Conservation (phyloP, 2,329 filamentous ascomycete species). For the Alternaria sp. region DNA sequence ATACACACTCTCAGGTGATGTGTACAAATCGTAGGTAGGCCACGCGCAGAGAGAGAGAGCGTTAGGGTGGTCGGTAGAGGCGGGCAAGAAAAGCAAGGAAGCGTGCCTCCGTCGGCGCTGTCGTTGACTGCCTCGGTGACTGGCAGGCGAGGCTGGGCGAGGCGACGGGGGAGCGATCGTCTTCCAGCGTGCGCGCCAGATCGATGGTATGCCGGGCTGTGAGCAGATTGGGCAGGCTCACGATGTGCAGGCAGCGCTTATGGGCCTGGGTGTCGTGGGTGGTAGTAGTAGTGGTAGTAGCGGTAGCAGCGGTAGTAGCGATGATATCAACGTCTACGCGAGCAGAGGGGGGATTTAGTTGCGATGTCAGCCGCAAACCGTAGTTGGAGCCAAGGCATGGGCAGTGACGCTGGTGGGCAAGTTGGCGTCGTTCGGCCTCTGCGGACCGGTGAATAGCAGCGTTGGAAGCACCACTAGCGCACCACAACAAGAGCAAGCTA, state of each 20-base stretch:
- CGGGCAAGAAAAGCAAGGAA: constrained; percentile 57
- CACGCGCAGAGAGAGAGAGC: constrained; percentile 19
- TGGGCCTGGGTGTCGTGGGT: constrained; percentile 23
- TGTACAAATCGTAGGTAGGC: constrained; percentile 19
- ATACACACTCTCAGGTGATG: constrained; percentile 19
- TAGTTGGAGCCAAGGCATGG: constrained; percentile 33
- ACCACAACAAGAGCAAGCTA: constrained; percentile 23
- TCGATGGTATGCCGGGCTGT: constrained; percentile 37
- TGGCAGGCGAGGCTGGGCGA: constrained; percentile 40
- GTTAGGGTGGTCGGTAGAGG: constrained; percentile 58
- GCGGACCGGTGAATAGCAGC: constrained; percentile 41
- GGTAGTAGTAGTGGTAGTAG: constrained; percentile 19
- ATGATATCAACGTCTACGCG: constrained; percentile 35
- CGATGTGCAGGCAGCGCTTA: constrained; percentile 32
- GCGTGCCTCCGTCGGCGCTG: constrained; percentile 55
- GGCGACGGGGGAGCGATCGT: constrained; percentile 47
- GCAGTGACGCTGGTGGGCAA: constrained; percentile 31
- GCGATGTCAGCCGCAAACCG: constrained; percentile 33
- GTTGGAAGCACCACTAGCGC: constrained; percentile 34
- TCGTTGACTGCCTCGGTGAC: constrained; percentile 47
- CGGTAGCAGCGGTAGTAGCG: constrained; percentile 31
- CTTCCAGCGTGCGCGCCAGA: constrained; percentile 52
- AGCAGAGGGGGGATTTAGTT: constrained; percentile 35
- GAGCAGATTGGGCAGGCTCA: constrained; percentile 29
- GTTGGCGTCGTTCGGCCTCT: constrained; percentile 29